Conservation (phyloP, 1,139 yeast genomes). For the Geotrichum australiense region DNA sequence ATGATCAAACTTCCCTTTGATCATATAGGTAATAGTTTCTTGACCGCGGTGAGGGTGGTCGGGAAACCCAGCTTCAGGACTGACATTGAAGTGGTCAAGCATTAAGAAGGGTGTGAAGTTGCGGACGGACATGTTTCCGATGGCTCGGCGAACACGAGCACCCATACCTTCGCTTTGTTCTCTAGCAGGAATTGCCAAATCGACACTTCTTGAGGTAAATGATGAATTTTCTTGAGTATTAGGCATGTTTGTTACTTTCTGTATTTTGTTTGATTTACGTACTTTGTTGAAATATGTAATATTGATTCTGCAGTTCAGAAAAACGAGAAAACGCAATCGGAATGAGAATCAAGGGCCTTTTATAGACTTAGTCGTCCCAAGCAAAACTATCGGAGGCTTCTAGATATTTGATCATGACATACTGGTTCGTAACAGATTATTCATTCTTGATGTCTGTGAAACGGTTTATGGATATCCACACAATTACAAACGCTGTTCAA, state of each 20-base stretch:
- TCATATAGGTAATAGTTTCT: conserved; percentile 73
- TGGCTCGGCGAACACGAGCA: conserved; percentile 74
- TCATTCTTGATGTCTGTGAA: too few relatives aligned
- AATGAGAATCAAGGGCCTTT: too few relatives aligned
- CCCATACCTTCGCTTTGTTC: conserved; percentile 87
- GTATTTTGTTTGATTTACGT: too few relatives aligned
- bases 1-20: conserved; percentile 76
- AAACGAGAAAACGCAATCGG: too few relatives aligned
- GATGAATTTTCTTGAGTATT: background rate
- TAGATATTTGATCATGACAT: too few relatives aligned
- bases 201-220: conserved; percentile 43
- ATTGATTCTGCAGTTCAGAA: too few relatives aligned
- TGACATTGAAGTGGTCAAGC: conserved; percentile 69
- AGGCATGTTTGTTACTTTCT: background rate
- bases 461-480: too few relatives aligned
- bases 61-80: conserved; percentile 74
- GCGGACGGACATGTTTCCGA: conserved; percentile 61
- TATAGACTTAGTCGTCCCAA: too few relatives aligned
- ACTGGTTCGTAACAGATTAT: too few relatives aligned
- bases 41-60: conserved; percentile 93
- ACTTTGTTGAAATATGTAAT: too few relatives aligned
- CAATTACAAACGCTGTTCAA: too few relatives aligned
- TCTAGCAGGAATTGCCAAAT: conserved; percentile 53
- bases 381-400: too few relatives aligned
- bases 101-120: conserved; percentile 78